Evolutionary conservation across 192 early-diverging fungal species (phyloP).

Genomic region (Coemansia sp.): DNA sequence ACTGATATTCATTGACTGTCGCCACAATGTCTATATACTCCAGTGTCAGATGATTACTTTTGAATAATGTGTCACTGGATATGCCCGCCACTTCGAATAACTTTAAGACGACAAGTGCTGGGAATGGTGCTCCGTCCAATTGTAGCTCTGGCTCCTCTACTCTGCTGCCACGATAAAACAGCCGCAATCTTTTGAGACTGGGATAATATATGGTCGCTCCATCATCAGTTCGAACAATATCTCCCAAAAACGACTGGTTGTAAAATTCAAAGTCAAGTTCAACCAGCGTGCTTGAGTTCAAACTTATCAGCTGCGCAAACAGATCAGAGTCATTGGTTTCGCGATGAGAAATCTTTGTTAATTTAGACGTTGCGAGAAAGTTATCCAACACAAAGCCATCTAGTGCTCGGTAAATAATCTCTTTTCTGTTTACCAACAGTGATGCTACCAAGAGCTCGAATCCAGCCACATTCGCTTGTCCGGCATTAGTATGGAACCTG

Average conservation of each 20-base stretch:
- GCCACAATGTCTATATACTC: not conserved
- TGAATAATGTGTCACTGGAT: not conserved
- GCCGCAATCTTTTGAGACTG: not conserved
- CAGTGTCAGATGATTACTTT: not conserved
- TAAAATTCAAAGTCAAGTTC: not conserved
- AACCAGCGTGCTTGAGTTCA: not conserved
- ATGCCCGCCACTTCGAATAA: not conserved
- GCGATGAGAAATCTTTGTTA: not conserved
- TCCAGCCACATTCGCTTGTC: not conserved
- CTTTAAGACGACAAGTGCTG: not conserved
- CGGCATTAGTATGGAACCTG: too few species aligned
- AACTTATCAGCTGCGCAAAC: not conserved
- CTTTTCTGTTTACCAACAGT: not conserved
- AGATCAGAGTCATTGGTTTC: slow-evolving; percentile 1
- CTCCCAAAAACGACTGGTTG: not conserved
- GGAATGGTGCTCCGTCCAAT: not conserved
- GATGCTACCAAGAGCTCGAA: not conserved
- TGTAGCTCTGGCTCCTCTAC: not conserved
- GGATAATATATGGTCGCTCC: not conserved
- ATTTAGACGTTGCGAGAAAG: not conserved
- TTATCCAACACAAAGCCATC: not conserved
- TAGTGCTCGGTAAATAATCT: not conserved
- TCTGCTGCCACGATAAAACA: not conserved
- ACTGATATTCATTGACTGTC: not conserved
- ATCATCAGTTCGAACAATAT: not conserved